These are phyloP conservation scores for Psilocybe sp. DNA, from an alignment of 768 basidiomycete species.

Conservation along the genomic window DNA sequence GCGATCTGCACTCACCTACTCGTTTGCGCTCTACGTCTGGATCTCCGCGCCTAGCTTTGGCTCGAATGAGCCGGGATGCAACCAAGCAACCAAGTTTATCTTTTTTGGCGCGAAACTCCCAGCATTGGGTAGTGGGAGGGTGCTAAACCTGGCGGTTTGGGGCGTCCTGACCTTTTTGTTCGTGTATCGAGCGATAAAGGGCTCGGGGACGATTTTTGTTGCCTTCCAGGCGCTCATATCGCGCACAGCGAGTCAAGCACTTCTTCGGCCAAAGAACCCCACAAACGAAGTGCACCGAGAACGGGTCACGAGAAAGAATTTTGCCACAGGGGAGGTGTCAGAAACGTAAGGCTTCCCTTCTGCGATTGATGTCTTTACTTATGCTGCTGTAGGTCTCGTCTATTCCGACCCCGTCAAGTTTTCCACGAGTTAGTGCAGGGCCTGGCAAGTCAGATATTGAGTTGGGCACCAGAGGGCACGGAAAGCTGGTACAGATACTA, in stretches of 20 bases:
- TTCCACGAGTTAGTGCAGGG: constrained; percentile 21
- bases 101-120: constrained; percentile 25
- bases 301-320: constrained; percentile 12
- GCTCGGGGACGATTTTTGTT: constrained; percentile 14
- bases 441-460: constrained; percentile 19
- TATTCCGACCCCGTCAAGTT: constrained; percentile 21
- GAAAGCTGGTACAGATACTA: constrained; percentile 18
- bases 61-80: constrained; percentile 16
- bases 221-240: constrained; percentile 18
- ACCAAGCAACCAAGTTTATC: constrained; percentile 19
- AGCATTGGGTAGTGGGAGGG: constrained; percentile 18
- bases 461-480: constrained; percentile 19
- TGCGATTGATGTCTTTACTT: neutral
- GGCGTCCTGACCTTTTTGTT: constrained; percentile 17
- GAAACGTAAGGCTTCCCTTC: constrained; percentile 7
- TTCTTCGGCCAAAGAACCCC: constrained; percentile 19
- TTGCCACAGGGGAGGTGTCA: constrained; percentile 13
- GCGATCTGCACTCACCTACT: constrained; percentile 24
- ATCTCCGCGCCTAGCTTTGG: constrained; percentile 21
- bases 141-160: constrained; percentile 19
- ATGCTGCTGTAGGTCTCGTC: constrained; percentile 9
- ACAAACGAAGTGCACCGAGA: constrained; percentile 19
- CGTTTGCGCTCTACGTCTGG: constrained; percentile 25
- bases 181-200: constrained; percentile 15
- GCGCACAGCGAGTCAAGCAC: constrained; percentile 12